Base-by-base conservation (phyloP, 208 protist species). In the Leishmania turanica region DNA sequence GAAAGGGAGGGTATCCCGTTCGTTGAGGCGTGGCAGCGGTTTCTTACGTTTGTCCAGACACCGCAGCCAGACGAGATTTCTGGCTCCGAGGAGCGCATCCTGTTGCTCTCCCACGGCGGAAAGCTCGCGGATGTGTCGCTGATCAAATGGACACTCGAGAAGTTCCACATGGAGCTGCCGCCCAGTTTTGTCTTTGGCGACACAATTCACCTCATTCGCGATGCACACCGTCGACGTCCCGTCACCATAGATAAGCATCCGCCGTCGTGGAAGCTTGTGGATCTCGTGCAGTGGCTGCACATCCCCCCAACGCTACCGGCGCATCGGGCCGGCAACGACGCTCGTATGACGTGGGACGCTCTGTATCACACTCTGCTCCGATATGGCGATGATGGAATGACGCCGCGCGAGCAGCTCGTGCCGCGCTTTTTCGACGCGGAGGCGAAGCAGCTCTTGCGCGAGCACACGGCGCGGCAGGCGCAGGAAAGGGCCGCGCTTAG, bases 241-340 rank as follows among this genome's bases (percentile, higher is more conserved):
- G 95, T 98, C 27, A 98, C 95, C n/a, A 79, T 91, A 37, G 93
- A 98, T 85, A 95, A 92, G 75, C 93, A 97, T 75, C 95, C 95
- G 0, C 92, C 95, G 5, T 95, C 93, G 65, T 98, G 95, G 94
- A 92, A 90, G 78, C 82, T 97, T 17, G 64, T 21, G 21, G 95
- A 97, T 56, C 75, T 98, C 37, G 91, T 96, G 51, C 90, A 93
- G 86, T 98, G 95, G 95, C 82, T 98, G n/a, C 91, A 91, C 75
- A 92, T 96, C 54, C 86, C 91, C 1, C 86, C 87, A 5, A 93
- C 90, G 17, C 77, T 96, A 3, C 88, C 93, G 1, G 95, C 91
- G 13, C 95, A 98, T 81, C 91, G 92, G 5, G 95, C 95, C 0
- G 91, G 91, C 62, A 96, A 96, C 76, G 95, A 98, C 72, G 95